These are phyloP conservation scores for Paraglomus brasilianum DNA, from an alignment of 192 early-diverging fungal species.

Conservation along the genomic window DNA sequence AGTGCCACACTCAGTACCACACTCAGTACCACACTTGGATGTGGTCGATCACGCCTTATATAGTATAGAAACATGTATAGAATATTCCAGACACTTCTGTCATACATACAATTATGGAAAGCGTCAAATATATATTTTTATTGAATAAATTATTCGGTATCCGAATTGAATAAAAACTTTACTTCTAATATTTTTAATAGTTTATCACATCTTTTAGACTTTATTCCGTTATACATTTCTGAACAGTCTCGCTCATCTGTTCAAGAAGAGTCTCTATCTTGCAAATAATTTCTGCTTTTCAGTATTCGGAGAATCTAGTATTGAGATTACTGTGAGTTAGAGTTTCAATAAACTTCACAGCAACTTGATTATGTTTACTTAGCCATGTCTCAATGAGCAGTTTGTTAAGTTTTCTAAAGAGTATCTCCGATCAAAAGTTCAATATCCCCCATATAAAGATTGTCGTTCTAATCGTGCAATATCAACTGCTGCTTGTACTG, in stretches of 20 bases:
- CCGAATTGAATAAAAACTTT: no score
- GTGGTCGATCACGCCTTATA: no score
- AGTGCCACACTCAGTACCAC: no score
- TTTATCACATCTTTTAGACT: constrained; percentile 3
- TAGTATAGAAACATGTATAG: no score
- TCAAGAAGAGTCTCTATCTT: constrained; percentile 26
- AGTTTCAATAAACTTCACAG: constrained; percentile 1
- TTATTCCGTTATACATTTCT: constrained; percentile 14
- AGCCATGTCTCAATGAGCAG: background rate
- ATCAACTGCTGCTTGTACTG: background rate
- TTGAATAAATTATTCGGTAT: no score
- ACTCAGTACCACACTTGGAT: no score
- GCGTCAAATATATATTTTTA: no score
- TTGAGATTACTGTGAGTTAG: constrained; percentile 5
- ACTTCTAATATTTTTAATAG: constrained; percentile 16
- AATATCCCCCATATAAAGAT: constrained; percentile 7
- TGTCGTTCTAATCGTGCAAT: constrained; percentile 1
- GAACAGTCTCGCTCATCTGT: constrained; percentile 8
- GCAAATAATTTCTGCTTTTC: constrained; percentile 5
- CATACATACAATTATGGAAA: no score
- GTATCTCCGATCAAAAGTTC: background rate
- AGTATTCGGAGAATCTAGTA: no score
- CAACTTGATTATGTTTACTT: constrained; percentile 2
- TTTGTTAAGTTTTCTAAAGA: background rate
- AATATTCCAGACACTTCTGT: no score